Conservation (phyloP, 1,284 basidiomycete species). For the Cutaneotrichosporon arboriforme region DNA sequence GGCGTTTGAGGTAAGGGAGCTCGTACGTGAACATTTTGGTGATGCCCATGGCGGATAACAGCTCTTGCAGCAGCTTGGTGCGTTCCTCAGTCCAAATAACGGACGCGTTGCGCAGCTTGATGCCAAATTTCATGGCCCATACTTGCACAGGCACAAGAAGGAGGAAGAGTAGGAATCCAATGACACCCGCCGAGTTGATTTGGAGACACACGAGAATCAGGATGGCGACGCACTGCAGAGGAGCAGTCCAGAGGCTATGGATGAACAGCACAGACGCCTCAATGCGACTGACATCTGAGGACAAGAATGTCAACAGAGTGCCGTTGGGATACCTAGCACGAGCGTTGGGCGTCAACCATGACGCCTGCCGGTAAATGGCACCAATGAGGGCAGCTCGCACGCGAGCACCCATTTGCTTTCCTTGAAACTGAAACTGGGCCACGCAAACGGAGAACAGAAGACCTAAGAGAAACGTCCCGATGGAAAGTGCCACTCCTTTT, state of each 20-base stretch:
- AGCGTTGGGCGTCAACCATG: slow-evolving; percentile 66
- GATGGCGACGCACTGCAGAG: slow-evolving; percentile 32
- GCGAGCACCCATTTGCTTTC: slow-evolving; percentile 52
- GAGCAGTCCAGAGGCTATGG: neutral
- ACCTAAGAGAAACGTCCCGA: neutral
- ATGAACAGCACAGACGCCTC: neutral
- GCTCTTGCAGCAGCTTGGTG: slow-evolving; percentile 69
- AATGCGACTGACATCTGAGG: slow-evolving; percentile 50
- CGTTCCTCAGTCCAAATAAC: slow-evolving; percentile 69
- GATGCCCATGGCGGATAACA: slow-evolving; percentile 62
- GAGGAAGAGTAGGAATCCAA: slow-evolving; percentile 65
- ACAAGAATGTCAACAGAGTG: slow-evolving; percentile 65
- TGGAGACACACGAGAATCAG: slow-evolving; percentile 32
- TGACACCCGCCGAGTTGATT: slow-evolving; percentile 65
- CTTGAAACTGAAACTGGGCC: neutral
- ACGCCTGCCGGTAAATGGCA: slow-evolving; percentile 69
- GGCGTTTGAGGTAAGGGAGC: slow-evolving; percentile 55
- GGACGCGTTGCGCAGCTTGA: slow-evolving; percentile 53
- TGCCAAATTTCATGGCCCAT: slow-evolving; percentile 54
- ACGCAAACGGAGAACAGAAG: neutral
- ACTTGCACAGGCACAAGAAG: slow-evolving; percentile 62
- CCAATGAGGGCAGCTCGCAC: slow-evolving; percentile 76
- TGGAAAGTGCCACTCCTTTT: neutral
- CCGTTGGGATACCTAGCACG: slow-evolving; percentile 68
- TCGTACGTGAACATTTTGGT: slow-evolving; percentile 68